Evolutionary conservation across 345 rosid species (phyloP).

Genomic region (Linum lewisii): DNA sequence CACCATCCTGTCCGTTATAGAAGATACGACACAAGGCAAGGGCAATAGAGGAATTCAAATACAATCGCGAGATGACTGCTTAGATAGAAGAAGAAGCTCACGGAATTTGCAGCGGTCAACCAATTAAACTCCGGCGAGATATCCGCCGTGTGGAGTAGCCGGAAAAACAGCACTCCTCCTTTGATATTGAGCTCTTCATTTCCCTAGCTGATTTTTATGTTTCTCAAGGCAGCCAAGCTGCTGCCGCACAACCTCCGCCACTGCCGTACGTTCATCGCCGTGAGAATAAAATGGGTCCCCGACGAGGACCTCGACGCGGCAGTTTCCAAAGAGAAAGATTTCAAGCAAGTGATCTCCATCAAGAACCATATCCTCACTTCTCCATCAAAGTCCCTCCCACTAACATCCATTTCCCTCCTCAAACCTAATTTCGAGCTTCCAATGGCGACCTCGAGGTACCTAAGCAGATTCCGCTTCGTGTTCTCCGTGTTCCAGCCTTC

Average conservation of each 20-base stretch:
- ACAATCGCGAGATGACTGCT: background rate
- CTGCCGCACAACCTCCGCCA: slow-evolving; percentile 25
- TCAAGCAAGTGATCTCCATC: slow-evolving; percentile 44
- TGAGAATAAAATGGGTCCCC: slow-evolving; percentile 62
- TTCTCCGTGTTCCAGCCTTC: slow-evolving; percentile 61
- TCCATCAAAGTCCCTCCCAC: slow-evolving; percentile 46
- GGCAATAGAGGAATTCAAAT: background rate
- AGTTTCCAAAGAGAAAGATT: slow-evolving; percentile 51
- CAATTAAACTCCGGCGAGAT: background rate
- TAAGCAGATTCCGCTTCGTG: slow-evolving; percentile 36
- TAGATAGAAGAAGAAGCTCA: too few species aligned
- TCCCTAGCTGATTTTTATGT: too few species aligned
- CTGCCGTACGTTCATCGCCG: slow-evolving; percentile 46
- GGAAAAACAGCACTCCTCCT: too few species aligned
- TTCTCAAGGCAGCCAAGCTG: too few species aligned
- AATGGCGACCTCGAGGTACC: slow-evolving; percentile 29
- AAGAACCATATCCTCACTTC: slow-evolving; percentile 54
- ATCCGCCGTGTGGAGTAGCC: background rate
- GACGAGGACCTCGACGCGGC: slow-evolving; percentile 51
- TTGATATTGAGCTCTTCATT: too few species aligned
- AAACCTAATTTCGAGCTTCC: slow-evolving; percentile 44
- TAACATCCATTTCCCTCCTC: slow-evolving; percentile 50
- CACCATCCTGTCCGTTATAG: background rate
- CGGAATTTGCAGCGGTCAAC: background rate
- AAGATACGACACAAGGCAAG: background rate